Conservation (phyloP, 345 rosid species). For the Gossypium thurberi region DNA sequence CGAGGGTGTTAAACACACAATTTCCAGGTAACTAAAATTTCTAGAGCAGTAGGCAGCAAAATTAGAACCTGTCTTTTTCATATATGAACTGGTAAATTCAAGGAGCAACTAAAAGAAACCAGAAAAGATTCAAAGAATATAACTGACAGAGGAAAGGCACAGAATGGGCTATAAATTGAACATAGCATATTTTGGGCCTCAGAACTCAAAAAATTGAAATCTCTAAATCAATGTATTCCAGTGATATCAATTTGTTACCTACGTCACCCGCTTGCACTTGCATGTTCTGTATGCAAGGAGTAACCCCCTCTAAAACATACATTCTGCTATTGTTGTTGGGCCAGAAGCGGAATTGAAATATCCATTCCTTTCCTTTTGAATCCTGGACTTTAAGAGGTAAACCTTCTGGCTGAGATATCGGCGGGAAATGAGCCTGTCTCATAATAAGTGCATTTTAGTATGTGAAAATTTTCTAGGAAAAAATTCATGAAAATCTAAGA, state of each 20-base stretch:
- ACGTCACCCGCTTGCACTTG: conserved; percentile 93
- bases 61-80: not conserved
- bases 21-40: not conserved
- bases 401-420: conserved; percentile 78
- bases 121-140: conserved; percentile 10
- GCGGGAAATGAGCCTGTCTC: conserved; percentile 80
- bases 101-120: conserved; percentile 11
- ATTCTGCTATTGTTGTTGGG: conserved; percentile 87
- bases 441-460: conserved; percentile 14
- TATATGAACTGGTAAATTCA: conserved; percentile 8
- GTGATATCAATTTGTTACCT: conserved; percentile 39
- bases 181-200: conserved; percentile 2
- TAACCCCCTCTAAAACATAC: conserved; percentile 93
- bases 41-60: not conserved
- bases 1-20: not conserved
- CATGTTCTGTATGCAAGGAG: conserved; percentile 92
- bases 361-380: conserved; percentile 91
- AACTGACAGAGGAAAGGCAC: conserved; percentile 3
- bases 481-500: conserved; percentile 15
- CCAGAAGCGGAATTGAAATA: conserved; percentile 95
- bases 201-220: not conserved
- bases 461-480: not conserved
- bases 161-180: conserved; percentile 1
- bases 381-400: conserved; percentile 91
- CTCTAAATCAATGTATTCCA: not conserved